Evolutionary conservation across 352 stramenopile species (phyloP), one percentile per base, ranked within the genome.

Genomic region (Globisporangium takayamanum): DNA sequence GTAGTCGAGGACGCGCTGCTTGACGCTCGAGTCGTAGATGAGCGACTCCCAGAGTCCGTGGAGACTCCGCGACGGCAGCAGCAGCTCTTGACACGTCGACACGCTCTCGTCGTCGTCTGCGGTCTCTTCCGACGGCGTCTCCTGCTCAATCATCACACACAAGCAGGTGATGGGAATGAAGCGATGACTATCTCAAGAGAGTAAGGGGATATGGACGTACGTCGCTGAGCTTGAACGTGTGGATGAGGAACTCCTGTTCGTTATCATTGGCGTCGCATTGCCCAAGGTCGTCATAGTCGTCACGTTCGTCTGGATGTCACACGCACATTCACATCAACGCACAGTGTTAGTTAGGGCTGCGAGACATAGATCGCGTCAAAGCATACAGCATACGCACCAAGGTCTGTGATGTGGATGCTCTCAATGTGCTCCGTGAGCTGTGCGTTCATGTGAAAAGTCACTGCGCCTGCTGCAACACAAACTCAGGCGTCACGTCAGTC

Each of bases 1-100:
- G 66, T 97, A 98, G 55, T 94, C 73, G 15, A 97, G 66, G 37
- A 98, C 69, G 50, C 68, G 78, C 5, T 44, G 53, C 70, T 98
- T 97, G 44, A 98, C 70, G 15, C 55, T 49, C 1, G 66, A 64
- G 57, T 96, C 82, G 53, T 90, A 96, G 45, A 97, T 83, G 20
- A 98, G 81, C 54, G 73, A 89, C 55, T 95, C 70, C 82, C 82
- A 97, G 14, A 95, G 68, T 2, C 78, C 77, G 47, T 93, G 69
- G 10, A 96, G 72, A 49, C 59, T 76, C 8, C 52, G 39, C 39
- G 89, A 76, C 26, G 89, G 89, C 6, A 97, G 68, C 53, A 73
- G 39, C 3, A 87, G 73, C 54, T 88, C 88, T 57, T 95, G 78
- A 51, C 82, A 95, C 12, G 81, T 92, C 53, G 84, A 72, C 16